A percentile compares a stretch with the other conserved stretches of the same genome.
phyloP scores from a whole-genome alignment of 2,329 filamentous ascomycete genomes.

The Zasmidium angulare region DNA sequence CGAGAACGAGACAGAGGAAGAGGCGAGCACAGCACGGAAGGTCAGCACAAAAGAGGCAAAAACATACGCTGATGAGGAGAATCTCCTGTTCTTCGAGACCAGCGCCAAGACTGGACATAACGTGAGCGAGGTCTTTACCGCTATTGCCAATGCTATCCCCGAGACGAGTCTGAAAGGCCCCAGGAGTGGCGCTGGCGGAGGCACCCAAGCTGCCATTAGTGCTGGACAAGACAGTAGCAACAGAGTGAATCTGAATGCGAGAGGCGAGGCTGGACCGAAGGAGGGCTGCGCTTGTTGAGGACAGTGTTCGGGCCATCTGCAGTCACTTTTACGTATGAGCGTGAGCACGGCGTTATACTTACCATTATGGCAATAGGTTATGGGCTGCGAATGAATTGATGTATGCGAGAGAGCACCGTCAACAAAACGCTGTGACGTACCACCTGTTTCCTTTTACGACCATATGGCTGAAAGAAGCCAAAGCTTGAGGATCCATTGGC shows the following conservation, averaged over 20 bases:
- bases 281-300: constrained; percentile 87
- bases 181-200: constrained; percentile 63
- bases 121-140: constrained; percentile 93
- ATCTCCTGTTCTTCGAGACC: constrained; percentile 94
- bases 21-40: constrained; percentile 70
- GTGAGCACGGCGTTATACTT: neutral
- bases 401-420: neutral
- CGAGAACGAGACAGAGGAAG: constrained; percentile 46
- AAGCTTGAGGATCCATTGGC: too few relatives aligned
- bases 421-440: neutral
- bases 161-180: constrained; percentile 93
- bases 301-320: neutral
- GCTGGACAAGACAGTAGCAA: constrained; percentile 60
- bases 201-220: constrained; percentile 59
- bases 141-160: constrained; percentile 96
- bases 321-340: neutral
- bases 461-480: neutral
- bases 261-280: constrained; percentile 70
- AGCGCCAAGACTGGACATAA: constrained; percentile 95
- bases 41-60: constrained; percentile 89
- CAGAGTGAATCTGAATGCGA: constrained; percentile 78
- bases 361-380: neutral
- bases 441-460: neutral
- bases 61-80: constrained; percentile 91
- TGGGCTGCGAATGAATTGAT: neutral